Base-by-base conservation (phyloP, 257 asterid species). In the Lantana camara region DNA sequence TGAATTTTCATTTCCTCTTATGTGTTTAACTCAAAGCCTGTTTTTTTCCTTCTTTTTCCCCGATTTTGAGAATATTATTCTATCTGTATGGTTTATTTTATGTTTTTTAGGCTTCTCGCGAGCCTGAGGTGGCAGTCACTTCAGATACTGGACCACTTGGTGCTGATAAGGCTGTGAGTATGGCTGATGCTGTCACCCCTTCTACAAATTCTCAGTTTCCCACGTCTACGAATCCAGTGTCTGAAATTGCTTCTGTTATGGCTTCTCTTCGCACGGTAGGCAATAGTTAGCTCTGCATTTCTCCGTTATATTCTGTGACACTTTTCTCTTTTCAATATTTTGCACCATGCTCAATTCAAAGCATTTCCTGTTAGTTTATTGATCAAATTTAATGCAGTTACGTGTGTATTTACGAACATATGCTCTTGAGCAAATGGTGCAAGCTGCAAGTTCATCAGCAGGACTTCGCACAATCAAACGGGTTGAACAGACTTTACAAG, bases 361-460 rank as follows among this genome's bases (percentile, higher is more conserved):
- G 40, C 41, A 56, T 37, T 40, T 60, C 17, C 48, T 60, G 52
- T 54, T 63, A 29, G 32, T 67, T 54, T 67, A 41, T 67, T 72
- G 63, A 61, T 63, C 40, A 27, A 21, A 71, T 47, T 55, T 34
- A 66, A 71, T 85, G 85, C 96, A 94, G 99, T 72, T 94, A 79
- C 90, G 90, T 50, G 96, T 94, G 46, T 86, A 90, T 80, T 80
- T 88, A 75, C 80, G 97, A 63, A 78, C 97, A 49, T 84, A 94
- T 77, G 96, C 88, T 48, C 89, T 84, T 60, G 97, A 85, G 69
- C 97, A 90, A 81, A 88, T 90, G 95, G 97, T 94, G 78, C 96
- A 94, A 88, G 99, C 96, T 63, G 99, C 93, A 57, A 94, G 97
- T 80, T 94, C 99, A 19, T 90, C 95, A 23, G 96, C 99, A 5